phyloP scores from a whole-genome alignment of 345 rosid genomes.

The Sisymbrium irio region DNA sequence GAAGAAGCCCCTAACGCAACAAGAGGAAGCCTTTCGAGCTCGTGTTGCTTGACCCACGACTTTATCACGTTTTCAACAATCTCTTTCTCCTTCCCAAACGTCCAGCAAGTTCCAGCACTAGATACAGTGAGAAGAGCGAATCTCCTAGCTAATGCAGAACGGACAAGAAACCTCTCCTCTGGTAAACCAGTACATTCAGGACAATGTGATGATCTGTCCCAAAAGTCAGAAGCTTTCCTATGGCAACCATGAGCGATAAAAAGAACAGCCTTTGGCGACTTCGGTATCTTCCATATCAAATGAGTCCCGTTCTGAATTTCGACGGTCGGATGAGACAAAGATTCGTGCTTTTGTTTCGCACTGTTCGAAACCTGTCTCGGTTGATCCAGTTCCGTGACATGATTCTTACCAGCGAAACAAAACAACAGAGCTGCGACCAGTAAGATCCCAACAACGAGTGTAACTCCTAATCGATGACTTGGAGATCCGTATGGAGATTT shows the following conservation, averaged over 20 bases:
- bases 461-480: slow-evolving; percentile 30
- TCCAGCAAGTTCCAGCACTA: slow-evolving; percentile 75
- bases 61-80: slow-evolving; percentile 50
- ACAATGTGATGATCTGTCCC: slow-evolving; percentile 76
- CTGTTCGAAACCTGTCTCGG: slow-evolving; percentile 38
- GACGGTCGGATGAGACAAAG: slow-evolving; percentile 45
- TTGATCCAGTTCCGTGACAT: slow-evolving; percentile 18
- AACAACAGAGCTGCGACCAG: slow-evolving; percentile 26
- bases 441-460: slow-evolving; percentile 33
- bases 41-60: slow-evolving; percentile 56
- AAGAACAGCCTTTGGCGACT: slow-evolving; percentile 73
- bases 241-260: slow-evolving; percentile 89
- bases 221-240: slow-evolving; percentile 74
- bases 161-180: slow-evolving; percentile 67
- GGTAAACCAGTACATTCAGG: slow-evolving; percentile 72
- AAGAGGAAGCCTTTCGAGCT: slow-evolving; percentile 69
- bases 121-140: slow-evolving; percentile 73
- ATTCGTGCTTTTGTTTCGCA: slow-evolving; percentile 27
- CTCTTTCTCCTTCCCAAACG: slow-evolving; percentile 50
- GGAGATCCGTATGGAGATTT: slow-evolving; percentile 45
- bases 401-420: slow-evolving; percentile 27
- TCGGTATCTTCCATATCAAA: slow-evolving; percentile 75
- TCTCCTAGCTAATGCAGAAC: slow-evolving; percentile 54
- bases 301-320: slow-evolving; percentile 72
- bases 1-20: slow-evolving; percentile 95